Percentiles rank a stretch among this genome's conserved stretches.
phyloP scores from a whole-genome alignment of 805 yeast genomes.

The Monosporozyma yasuniensis region DNA sequence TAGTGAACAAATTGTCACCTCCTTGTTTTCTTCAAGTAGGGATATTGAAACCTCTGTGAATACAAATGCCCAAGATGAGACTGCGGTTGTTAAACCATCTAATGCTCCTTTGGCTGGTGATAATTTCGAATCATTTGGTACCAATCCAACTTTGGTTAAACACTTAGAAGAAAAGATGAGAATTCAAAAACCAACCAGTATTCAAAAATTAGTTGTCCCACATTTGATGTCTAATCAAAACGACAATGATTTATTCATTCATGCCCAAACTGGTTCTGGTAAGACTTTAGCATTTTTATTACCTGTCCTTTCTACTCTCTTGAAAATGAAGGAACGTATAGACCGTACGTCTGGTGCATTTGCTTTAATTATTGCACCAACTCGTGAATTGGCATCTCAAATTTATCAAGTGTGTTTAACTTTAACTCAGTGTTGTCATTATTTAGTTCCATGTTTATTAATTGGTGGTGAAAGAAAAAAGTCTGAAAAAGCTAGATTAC shows the following conservation, averaged over 20 bases:
- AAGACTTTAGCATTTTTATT: slow-evolving; percentile 82
- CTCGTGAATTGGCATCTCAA: slow-evolving; percentile 90
- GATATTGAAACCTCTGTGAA: slow-evolving; percentile 34
- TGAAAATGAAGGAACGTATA: slow-evolving; percentile 39
- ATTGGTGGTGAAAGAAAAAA: slow-evolving; percentile 98
- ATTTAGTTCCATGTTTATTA: slow-evolving; percentile 89
- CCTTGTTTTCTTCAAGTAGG: slow-evolving; percentile 68
- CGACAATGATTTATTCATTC: slow-evolving; percentile 70
- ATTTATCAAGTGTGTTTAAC: slow-evolving; percentile 73
- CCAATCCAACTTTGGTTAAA: slow-evolving; percentile 42
- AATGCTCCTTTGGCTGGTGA: slow-evolving; percentile 74
- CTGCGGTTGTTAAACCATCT: slow-evolving; percentile 43
- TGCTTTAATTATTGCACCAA: slow-evolving; percentile 85
- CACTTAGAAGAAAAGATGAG: slow-evolving; percentile 50
- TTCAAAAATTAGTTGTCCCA: slow-evolving; percentile 78
- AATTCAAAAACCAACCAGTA: slow-evolving; percentile 67
- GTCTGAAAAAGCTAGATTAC: slow-evolving; percentile 86
- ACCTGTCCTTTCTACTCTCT: slow-evolving; percentile 70
- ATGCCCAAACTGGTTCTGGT: slow-evolving; percentile 98
- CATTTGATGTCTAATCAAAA: slow-evolving; percentile 34
- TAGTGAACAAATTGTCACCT: slow-evolving; percentile 59
- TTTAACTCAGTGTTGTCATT: slow-evolving; percentile 66
- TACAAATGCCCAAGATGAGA: slow-evolving; percentile 33
- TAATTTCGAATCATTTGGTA: slow-evolving; percentile 62
- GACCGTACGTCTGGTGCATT: slow-evolving; percentile 71